These are phyloP conservation scores for Solanum tarapatanum DNA, from an alignment of 257 asterid genomes.

Conservation along the genomic window DNA sequence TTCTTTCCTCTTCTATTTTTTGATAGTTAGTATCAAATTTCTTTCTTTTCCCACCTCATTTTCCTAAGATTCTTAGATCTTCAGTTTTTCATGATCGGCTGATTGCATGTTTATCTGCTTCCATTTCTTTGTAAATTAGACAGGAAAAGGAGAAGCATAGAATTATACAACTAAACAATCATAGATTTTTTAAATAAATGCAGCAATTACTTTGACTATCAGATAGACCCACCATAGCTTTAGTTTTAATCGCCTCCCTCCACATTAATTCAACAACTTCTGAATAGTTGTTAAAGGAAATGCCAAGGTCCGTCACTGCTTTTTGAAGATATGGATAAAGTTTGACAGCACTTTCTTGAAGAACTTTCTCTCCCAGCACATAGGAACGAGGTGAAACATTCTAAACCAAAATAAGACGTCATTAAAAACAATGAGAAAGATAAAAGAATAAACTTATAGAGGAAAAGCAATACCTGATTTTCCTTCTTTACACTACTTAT, in stretches of 20 bases:
- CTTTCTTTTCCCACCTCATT: background rate
- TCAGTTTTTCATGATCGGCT: background rate
- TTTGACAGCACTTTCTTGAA: constrained; percentile 2
- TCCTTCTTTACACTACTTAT: constrained; percentile 37
- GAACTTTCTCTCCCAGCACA: constrained; percentile 10
- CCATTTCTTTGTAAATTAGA: background rate
- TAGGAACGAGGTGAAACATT: constrained; percentile 4
- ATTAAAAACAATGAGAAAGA: background rate
- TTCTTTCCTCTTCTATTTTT: background rate
- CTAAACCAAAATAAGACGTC: constrained; percentile 3
- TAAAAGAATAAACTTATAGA: background rate
- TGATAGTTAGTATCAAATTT: background rate
- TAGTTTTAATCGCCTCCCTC: background rate
- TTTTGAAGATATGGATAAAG: background rate
- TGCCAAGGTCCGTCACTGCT: background rate
- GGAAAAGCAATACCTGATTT: constrained; percentile 25
- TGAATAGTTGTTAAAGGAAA: background rate
- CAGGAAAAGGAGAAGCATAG: background rate
- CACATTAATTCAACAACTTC: constrained; percentile 5
- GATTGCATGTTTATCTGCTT: background rate
- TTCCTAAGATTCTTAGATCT: background rate
- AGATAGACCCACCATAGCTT: constrained; percentile 1
- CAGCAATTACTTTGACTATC: background rate
- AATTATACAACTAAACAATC: background rate
- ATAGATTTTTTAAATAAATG: background rate